These are phyloP conservation scores for Verbena officinalis DNA, from an alignment of 257 asterid species.

Conservation along the genomic window DNA sequence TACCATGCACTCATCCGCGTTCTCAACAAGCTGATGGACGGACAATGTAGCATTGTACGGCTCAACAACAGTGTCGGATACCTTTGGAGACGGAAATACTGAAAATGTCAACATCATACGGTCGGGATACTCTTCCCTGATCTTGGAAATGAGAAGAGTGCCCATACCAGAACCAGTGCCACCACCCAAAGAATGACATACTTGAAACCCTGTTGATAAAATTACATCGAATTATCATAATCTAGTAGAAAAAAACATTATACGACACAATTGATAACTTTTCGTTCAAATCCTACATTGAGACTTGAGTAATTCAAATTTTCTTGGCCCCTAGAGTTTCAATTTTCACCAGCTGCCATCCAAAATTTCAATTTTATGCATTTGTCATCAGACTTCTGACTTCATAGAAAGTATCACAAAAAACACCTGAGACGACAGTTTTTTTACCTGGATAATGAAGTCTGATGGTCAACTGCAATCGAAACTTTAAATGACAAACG, in stretches of 20 bases:
- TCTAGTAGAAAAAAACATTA: background rate
- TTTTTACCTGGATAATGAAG: too few relatives aligned
- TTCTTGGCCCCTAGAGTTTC: too few relatives aligned
- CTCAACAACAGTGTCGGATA: conserved; percentile 60
- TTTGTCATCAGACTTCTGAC: too few relatives aligned
- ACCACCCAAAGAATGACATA: conserved; percentile 63
- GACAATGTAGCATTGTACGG: conserved; percentile 60
- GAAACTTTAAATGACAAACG: too few relatives aligned
- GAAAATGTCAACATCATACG: conserved; percentile 64
- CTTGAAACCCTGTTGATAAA: conserved; percentile 50
- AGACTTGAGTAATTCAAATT: too few relatives aligned
- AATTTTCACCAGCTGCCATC: too few relatives aligned
- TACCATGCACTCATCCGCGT: conserved; percentile 65
- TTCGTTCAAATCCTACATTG: too few relatives aligned
- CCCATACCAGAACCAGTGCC: conserved; percentile 73
- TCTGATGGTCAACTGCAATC: too few relatives aligned
- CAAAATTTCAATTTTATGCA: too few relatives aligned
- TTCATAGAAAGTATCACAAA: too few relatives aligned
- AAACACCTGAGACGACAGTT: too few relatives aligned
- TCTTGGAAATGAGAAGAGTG: conserved; percentile 60
- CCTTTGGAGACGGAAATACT: conserved; percentile 61
- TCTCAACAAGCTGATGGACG: conserved; percentile 64
- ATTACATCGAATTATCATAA: conserved; percentile 4
- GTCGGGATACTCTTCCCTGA: conserved; percentile 66
- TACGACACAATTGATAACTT: background rate